Conservation (phyloP, 2,329 filamentous ascomycete species). For the Monosporascus cannonballus region DNA sequence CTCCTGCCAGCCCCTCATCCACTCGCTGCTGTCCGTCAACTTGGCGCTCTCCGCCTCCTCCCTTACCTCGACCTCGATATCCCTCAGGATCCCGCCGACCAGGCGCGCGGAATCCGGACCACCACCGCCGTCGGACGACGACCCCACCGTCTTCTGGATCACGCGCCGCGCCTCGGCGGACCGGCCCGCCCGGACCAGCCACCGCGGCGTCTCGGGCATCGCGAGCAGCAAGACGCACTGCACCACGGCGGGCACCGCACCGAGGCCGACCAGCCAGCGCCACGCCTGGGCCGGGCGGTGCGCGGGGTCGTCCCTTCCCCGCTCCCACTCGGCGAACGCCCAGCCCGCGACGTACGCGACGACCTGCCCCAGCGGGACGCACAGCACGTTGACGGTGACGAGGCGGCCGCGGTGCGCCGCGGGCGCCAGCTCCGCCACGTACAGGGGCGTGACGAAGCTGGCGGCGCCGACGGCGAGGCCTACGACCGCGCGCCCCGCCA, state of each 20-base stretch:
- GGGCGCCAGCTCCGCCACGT: conserved; percentile 82
- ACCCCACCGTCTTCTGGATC: conserved; percentile 48
- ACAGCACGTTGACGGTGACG: conserved; percentile 75
- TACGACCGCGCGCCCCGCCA: conserved; percentile 61
- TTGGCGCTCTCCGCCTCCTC: conserved; percentile 55
- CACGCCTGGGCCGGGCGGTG: conserved; percentile 50
- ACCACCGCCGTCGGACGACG: conserved; percentile 10
- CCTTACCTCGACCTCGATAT: conserved; percentile 69
- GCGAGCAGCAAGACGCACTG: conserved; percentile 63
- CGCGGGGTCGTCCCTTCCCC: conserved; percentile 27
- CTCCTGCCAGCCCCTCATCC: conserved; percentile 45
- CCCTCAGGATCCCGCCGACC: conserved; percentile 55
- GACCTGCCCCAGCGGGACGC: conserved; percentile 84
- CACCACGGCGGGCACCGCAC: conserved; percentile 66
- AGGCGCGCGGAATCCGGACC: conserved; percentile 29
- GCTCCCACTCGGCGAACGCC: conserved; percentile 51
- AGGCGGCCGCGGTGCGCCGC: conserved; percentile 69
- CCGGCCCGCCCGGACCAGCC: conserved; percentile 67
- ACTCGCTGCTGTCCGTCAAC: conserved; percentile 23
- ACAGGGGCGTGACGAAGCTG: conserved; percentile 78
- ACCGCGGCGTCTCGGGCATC: conserved; percentile 86
- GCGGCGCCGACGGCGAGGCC: conserved; percentile 69
- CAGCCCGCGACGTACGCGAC: conserved; percentile 83
- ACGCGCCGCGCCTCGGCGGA: conserved; percentile 58
- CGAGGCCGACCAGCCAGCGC: conserved; percentile 88